Conservation (phyloP, 441 rosid genomes). For the Cnidoscolus chayamansa region DNA sequence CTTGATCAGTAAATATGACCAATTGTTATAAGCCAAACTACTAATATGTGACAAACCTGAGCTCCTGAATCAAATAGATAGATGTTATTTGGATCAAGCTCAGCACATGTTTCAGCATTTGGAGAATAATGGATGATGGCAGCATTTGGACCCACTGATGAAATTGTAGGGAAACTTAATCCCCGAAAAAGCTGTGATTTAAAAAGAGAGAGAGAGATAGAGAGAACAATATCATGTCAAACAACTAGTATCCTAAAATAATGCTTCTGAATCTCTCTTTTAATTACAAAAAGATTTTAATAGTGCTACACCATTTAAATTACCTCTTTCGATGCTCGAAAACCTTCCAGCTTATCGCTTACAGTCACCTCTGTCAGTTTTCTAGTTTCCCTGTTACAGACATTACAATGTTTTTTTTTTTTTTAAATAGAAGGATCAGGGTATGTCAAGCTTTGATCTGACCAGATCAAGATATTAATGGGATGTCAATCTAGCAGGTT, state of each 20-base stretch:
- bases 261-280: background rate
- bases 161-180: constrained; percentile 91
- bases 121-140: constrained; percentile 88
- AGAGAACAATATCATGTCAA: constrained; percentile 1
- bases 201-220: constrained; percentile 8
- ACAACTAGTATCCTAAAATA: background rate
- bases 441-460: constrained; percentile 3
- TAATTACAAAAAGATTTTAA: background rate
- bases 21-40: constrained; percentile 11
- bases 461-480: background rate
- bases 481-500: background rate
- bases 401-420: constrained; percentile 3
- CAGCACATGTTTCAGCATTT: constrained; percentile 70
- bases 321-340: constrained; percentile 96
- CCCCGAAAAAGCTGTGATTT: constrained; percentile 82
- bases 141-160: constrained; percentile 93
- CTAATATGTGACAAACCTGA: constrained; percentile 52
- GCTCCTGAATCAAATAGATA: constrained; percentile 98
- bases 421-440: background rate
- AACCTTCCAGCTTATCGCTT: constrained; percentile 87
- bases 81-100: constrained; percentile 74
- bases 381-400: constrained; percentile 46
- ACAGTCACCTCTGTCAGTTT: constrained; percentile 85
- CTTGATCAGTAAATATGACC: background rate
- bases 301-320: constrained; percentile 6